Conservation (phyloP, 345 rosid species). For the Diplotaxis tenuifolia region DNA sequence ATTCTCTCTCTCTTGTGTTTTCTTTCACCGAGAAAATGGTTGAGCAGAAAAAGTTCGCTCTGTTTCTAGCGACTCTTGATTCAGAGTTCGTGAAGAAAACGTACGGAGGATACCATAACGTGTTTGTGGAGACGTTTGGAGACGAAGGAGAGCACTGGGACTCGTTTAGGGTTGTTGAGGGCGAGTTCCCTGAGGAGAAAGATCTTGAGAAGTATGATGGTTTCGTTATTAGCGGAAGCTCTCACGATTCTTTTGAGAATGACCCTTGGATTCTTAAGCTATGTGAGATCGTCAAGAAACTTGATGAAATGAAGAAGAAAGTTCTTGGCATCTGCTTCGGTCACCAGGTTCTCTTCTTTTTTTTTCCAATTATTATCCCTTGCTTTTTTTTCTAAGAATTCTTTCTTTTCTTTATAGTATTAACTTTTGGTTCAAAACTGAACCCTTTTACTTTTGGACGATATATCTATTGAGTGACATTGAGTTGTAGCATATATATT, state of each 20-base stretch:
- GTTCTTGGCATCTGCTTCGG: conserved; percentile 91
- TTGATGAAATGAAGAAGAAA: conserved; percentile 77
- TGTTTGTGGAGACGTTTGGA: conserved; percentile 64
- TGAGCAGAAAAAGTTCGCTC: conserved; percentile 49
- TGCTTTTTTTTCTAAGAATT: background rate
- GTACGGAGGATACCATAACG: conserved; percentile 82
- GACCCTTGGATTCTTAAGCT: conserved; percentile 75
- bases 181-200: conserved; percentile 68
- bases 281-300: conserved; percentile 56
- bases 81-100: conserved; percentile 66
- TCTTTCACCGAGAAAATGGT: conserved; percentile 20
- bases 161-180: conserved; percentile 64
- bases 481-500: too few relatives aligned
- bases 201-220: conserved; percentile 70
- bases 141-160: conserved; percentile 89
- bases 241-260: conserved; percentile 72
- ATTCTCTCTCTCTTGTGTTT: background rate
- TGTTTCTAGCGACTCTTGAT: conserved; percentile 69
- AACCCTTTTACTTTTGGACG: too few relatives aligned
- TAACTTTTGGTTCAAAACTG: too few relatives aligned
- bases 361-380: background rate
- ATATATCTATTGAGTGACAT: too few relatives aligned
- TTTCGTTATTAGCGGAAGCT: conserved; percentile 82
- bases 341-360: conserved; percentile 63
- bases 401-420: background rate